phyloP scores from a whole-genome alignment of 2,329 filamentous ascomycete species.

The Dothideomycetidae sp. region DNA sequence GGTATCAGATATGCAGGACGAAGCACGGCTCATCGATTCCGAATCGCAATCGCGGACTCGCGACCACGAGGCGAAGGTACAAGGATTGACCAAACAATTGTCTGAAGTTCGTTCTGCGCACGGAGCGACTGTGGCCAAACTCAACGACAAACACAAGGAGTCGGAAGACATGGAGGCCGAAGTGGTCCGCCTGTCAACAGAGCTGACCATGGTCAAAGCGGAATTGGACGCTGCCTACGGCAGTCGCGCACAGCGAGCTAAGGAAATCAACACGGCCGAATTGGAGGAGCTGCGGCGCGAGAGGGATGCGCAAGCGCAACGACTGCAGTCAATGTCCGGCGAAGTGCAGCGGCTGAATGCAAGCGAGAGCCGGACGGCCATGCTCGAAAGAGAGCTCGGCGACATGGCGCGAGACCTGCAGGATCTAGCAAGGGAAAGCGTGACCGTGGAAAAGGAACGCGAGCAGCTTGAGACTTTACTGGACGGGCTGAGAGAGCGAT shows the following conservation, averaged over 20 bases:
- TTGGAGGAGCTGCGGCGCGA: constrained; percentile 29
- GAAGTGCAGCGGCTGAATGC: constrained; percentile 17
- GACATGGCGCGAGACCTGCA: constrained; percentile 59
- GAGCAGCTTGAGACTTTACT: constrained; percentile 49
- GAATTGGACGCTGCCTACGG: constrained; percentile 94
- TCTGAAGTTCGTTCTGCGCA: constrained; percentile 13
- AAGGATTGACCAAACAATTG: constrained; percentile 13
- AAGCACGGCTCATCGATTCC: constrained; percentile 22
- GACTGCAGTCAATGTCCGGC: constrained; percentile 28
- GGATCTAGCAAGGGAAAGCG: constrained; percentile 51
- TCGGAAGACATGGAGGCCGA: constrained; percentile 41
- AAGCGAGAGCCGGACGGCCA: constrained; percentile 20
- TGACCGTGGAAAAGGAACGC: constrained; percentile 58
- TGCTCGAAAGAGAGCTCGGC: constrained; percentile 49
- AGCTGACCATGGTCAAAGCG: constrained; percentile 79
- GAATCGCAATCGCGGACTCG: constrained; percentile 23
- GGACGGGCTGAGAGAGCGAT: constrained; percentile 49
- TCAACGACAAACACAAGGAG: constrained; percentile 15
- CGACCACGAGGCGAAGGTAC: constrained; percentile 5
- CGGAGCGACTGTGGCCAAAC: constrained; percentile 16
- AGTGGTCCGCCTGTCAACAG: constrained; percentile 51
- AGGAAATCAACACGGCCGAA: constrained; percentile 40
- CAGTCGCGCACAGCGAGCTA: constrained; percentile 51
- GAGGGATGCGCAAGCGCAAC: constrained; percentile 20
- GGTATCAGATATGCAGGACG: constrained; percentile 18